Base-by-base conservation (phyloP, 148 eudicot genomes). In the Fagopyrum esculentum region DNA sequence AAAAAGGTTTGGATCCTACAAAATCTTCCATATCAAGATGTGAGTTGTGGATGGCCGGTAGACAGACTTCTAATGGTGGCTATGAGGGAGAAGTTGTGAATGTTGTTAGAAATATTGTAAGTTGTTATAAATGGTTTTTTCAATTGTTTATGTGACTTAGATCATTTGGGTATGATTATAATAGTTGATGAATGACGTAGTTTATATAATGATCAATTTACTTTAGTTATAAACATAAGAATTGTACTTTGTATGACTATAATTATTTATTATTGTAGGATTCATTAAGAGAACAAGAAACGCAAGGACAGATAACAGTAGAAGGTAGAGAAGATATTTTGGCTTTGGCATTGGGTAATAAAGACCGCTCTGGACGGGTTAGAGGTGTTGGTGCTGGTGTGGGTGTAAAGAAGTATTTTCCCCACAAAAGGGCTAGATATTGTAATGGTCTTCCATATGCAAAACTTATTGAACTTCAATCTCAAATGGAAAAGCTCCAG, bases 271-370 rank as follows among this genome's bases (percentile, higher is more conserved):
- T 19, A 2, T 57, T 17, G 4, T 6, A 57, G 64, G 11, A n/a
- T 0, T 2, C 11, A 19, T 22, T 57, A 57, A 57, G 22, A 3
- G 64, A 22, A 57, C 30, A 57, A 22, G 64, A 17, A 2, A 7
- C 64, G 8, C 29, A 19, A 57, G 64, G 64, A 5, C 9, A 57
- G 8, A 19, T 57, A 19, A 15, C 30, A 19, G 11, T 6, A 3
- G 9, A 57, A 57, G 64, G 10, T 57, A 57, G 64, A 22, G 64
- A 19, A 57, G 64, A 57, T 57, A 57, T 57, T 57, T 57, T 57
- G 63, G 29, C 63, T 22, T 4, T 55, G 19, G 59, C 59, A n/a
- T 55, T 55, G 5, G 60, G 60, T 16, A n/a, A 55, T 17, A 17
- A 55, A 55, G 60, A 55, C 6, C 26, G n/a, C 5, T 6, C 19